phyloP scores from a whole-genome alignment of 106 monocot species.

The Dendrobium huoshanense region DNA sequence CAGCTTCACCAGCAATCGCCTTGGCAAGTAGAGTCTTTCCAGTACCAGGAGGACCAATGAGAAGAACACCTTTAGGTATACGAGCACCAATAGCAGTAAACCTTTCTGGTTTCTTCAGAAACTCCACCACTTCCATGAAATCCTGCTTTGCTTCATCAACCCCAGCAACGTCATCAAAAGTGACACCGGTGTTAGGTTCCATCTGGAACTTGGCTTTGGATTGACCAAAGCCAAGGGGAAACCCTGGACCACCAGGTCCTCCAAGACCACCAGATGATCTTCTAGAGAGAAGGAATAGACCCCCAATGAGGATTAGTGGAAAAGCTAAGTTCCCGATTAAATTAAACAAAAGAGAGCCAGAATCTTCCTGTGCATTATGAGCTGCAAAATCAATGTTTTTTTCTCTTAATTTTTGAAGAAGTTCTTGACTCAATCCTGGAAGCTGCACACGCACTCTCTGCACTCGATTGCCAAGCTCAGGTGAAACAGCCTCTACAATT shows the following conservation, averaged over 20 bases:
- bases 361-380: conserved; percentile 83
- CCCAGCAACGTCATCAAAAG: conserved; percentile 97
- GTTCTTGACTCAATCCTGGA: conserved; percentile 89
- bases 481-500: conserved; percentile 91
- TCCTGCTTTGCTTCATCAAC: conserved; percentile 99
- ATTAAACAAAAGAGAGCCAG: conserved; percentile 79
- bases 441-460: conserved; percentile 94
- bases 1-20: conserved; percentile 98
- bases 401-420: conserved; percentile 88
- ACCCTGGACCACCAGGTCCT: conserved; percentile 87
- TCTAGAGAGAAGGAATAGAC: conserved; percentile 85
- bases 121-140: conserved; percentile 99
- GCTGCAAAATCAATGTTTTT: conserved; percentile 97
- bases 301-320: conserved; percentile 82
- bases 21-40: conserved; percentile 98
- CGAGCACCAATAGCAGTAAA: conserved; percentile 97
- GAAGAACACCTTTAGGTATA: conserved; percentile 97
- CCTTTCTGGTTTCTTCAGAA: conserved; percentile 97
- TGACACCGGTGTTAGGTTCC: conserved; percentile 98
- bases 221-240: conserved; percentile 79
- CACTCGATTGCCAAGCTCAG: conserved; percentile 77
- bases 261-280: conserved; percentile 85
- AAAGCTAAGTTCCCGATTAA: conserved; percentile 92
- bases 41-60: conserved; percentile 96
- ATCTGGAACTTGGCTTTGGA: conserved; percentile 98